A percentile compares a stretch with the other conserved stretches of the same genome.
These are phyloP conservation scores for Calonectria pauciramosa DNA, from an alignment of 2,329 filamentous ascomycete genomes.

Conservation along the genomic window DNA sequence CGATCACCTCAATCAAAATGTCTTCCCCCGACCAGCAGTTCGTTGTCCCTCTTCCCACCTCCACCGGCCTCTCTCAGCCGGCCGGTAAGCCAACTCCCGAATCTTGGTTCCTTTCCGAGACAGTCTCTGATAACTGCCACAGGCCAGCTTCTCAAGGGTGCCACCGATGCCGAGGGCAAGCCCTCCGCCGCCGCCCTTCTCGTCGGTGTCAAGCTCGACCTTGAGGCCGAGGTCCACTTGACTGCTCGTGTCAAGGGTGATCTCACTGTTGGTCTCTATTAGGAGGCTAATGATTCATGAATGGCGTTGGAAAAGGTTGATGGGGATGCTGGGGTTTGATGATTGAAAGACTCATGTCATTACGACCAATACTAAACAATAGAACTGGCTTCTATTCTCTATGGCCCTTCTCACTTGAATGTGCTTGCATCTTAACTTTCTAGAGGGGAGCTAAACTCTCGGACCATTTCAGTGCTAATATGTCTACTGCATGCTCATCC, in stretches of 20 bases:
- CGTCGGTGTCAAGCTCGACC: constrained; percentile 4
- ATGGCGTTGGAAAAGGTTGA: neutral
- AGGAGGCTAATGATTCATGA: neutral
- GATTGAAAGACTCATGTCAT: neutral
- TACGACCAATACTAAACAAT: neutral
- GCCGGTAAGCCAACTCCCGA: neutral
- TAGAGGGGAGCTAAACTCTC: neutral
- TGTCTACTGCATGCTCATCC: neutral
- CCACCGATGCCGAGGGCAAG: neutral
- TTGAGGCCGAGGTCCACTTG: constrained; percentile 3
- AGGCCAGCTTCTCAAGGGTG: constrained; percentile 6
- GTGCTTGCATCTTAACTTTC: neutral
- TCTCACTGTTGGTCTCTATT: neutral
- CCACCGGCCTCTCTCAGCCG: constrained; percentile 5
- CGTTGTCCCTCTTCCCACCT: constrained; percentile 4
- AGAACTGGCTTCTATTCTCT: constrained; percentile 5
- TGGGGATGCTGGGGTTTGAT: neutral
- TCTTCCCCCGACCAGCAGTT: constrained; percentile 11
- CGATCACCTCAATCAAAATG: constrained; percentile 4
- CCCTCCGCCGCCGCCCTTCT: constrained; percentile 3
- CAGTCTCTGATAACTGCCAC: neutral
- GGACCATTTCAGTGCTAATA: neutral
- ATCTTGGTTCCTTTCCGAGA: no score
- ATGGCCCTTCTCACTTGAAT: neutral
- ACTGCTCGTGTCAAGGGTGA: constrained; percentile 9